phyloP scores from a whole-genome alignment of 768 basidiomycete genomes.

The Dictyophora rubrovolvata region DNA sequence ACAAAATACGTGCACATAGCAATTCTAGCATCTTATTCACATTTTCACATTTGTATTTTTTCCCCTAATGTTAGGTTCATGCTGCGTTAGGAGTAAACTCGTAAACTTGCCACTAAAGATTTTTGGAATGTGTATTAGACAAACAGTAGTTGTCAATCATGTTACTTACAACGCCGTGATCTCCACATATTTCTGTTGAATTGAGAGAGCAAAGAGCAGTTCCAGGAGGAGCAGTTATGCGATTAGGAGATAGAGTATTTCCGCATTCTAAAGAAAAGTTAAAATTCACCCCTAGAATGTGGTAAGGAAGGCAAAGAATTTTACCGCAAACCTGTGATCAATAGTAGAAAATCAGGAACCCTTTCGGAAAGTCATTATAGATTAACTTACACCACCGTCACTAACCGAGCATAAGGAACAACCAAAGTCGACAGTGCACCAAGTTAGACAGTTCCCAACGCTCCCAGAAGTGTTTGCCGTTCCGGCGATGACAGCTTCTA shows the following conservation, averaged over 20 bases:
- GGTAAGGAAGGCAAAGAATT: not conserved
- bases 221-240: not conserved
- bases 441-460: constrained; percentile 2
- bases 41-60: no score
- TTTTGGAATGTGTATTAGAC: not conserved
- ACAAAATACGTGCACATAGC: no score
- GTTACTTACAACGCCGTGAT: not conserved
- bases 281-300: not conserved
- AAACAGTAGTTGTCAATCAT: not conserved
- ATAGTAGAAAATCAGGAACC: not conserved
- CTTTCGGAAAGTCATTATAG: not conserved
- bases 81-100: not conserved
- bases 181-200: not conserved
- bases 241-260: constrained; percentile 2
- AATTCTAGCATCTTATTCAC: no score
- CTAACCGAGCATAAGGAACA: constrained; percentile 4
- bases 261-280: constrained; percentile 1
- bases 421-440: not conserved
- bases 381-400: constrained; percentile 3
- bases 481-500: constrained; percentile 4
- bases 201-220: not conserved
- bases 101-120: not conserved
- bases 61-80: no score
- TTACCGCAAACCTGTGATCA: constrained; percentile 6
- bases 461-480: constrained; percentile 3